These are phyloP conservation scores for Emiliania huxleyi DNA, from an alignment of 78 protist genomes.

Conservation along the genomic window DNA sequence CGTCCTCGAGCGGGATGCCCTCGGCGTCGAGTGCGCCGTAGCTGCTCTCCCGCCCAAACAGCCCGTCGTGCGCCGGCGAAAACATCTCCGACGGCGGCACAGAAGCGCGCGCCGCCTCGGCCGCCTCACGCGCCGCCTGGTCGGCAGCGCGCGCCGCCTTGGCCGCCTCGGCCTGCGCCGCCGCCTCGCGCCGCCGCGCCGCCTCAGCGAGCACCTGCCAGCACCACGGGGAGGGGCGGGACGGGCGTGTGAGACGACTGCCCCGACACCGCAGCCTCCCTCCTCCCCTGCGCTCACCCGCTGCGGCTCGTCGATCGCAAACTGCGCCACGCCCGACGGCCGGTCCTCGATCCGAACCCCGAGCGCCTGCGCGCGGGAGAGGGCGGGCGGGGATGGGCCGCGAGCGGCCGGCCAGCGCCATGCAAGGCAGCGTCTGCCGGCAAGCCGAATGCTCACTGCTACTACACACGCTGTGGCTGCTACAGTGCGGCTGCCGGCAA, in stretches of 20 bases:
- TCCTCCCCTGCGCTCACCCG: too few relatives aligned
- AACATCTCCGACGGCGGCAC: not conserved
- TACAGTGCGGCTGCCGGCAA: too few relatives aligned
- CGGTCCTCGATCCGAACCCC: conserved; percentile 6
- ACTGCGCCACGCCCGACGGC: not conserved
- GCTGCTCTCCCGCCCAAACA: not conserved
- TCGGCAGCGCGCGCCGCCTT: not conserved
- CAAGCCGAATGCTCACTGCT: too few relatives aligned
- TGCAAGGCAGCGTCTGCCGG: too few relatives aligned
- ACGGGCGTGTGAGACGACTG: too few relatives aligned
- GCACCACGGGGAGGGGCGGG: not conserved
- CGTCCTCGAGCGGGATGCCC: not conserved
- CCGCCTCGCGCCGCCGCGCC: not conserved
- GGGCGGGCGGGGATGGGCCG: too few relatives aligned
- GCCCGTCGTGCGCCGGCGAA: not conserved
- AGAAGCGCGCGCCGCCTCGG: not conserved
- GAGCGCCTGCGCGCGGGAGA: too few relatives aligned
- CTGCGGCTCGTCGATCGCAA: not conserved
- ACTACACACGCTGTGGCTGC: too few relatives aligned
- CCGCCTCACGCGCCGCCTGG: not conserved
- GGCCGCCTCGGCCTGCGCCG: not conserved
- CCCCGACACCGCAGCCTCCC: too few relatives aligned
- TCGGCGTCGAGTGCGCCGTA: not conserved
- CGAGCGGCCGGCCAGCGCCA: too few relatives aligned
- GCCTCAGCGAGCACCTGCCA: not conserved